A percentile compares a stretch with the other conserved stretches of the same genome.
phyloP scores from a whole-genome alignment of 106 monocot species.

The Platanthera zijinensis region DNA sequence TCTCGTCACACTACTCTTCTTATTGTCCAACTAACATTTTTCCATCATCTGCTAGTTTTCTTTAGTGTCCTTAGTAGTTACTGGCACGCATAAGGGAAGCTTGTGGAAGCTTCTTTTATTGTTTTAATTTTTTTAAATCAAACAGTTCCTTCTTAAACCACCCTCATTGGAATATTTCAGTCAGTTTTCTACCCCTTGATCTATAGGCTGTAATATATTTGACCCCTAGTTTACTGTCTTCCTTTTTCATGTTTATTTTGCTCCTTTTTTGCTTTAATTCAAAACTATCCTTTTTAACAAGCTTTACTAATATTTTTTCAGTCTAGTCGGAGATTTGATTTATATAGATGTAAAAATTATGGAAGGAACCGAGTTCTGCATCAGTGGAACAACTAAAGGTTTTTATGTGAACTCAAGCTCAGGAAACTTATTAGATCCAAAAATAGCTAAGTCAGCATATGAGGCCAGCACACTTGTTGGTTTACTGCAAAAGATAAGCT shows the following conservation, averaged over 20 bases:
- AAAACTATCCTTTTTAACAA: neutral
- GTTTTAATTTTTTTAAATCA: neutral
- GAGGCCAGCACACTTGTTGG: conserved; percentile 78
- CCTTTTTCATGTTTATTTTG: neutral
- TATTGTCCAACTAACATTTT: neutral
- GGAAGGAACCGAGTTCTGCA: conserved; percentile 83
- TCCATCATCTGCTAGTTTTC: neutral
- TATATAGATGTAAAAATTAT: conserved; percentile 84
- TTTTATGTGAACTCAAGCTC: conserved; percentile 88
- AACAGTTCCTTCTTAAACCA: neutral
- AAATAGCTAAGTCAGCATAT: conserved; percentile 46
- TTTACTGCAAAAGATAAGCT: conserved; percentile 83
- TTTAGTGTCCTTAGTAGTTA: neutral
- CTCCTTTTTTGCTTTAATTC: neutral
- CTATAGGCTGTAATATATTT: neutral
- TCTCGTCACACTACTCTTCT: neutral
- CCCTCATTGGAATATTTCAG: neutral
- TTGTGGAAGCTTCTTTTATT: neutral
- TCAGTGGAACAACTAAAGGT: conserved; percentile 80
- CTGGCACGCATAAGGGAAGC: neutral
- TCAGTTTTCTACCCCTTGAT: neutral
- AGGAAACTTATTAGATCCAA: conserved; percentile 58
- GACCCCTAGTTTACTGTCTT: neutral
- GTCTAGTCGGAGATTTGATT: conserved; percentile 85
- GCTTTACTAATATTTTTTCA: conserved; percentile 17